Evolutionary conservation across 768 basidiomycete species (phyloP), one percentile per base, ranked within the genome.

Genomic region (Kwoniella bestiolae): DNA sequence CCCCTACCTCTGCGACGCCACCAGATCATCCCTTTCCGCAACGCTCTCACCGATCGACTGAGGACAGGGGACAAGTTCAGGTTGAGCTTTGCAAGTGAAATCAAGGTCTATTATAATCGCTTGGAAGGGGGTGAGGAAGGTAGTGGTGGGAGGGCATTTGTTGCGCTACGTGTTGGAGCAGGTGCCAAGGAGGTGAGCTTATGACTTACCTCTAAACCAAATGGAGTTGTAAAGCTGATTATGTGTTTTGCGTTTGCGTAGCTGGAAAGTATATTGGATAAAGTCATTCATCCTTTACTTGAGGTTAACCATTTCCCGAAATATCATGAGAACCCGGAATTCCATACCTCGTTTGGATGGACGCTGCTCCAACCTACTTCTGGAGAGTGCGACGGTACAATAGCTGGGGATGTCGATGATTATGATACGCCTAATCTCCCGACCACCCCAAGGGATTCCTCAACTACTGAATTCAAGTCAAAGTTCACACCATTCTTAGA

Each of bases 311-410:
- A 89, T 58, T 90, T 94, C 70, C 88, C 89, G 68, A 85, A 86
- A 61, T 96, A 91, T 80, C 95, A 97, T 81, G 74, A 83, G 34
- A 82, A 86, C 31, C 92, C 94, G 21, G 86, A 88, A 49, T 96
- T 94, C 74, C 94, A 97, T 76, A 86, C 90, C 12, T 94, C 92
- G 2, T 87, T 96, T 60, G 92, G 88, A 9, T 96, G 94, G 94
- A 87, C 88, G 14, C 83, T 92, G 47, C 85, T 92, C 55, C 83
- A 86, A 34, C 66, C 67, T 9, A 29, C 14, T 31, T 38, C 53
- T 21, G 38, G 34, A 41, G 38, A 41, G 38, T 11, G 18, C 38
- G 14, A 41, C 12, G 38, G 8, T 18, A n/a, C n/a, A n/a, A n/a
- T n/a, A n/a, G 38, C 12, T 41, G 38, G 21, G 18, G 38, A 41